Evolutionary conservation across 2,329 filamentous ascomycete species (phyloP), one percentile per base, ranked within the genome.

Genomic region (Metarhizium rileyi): DNA sequence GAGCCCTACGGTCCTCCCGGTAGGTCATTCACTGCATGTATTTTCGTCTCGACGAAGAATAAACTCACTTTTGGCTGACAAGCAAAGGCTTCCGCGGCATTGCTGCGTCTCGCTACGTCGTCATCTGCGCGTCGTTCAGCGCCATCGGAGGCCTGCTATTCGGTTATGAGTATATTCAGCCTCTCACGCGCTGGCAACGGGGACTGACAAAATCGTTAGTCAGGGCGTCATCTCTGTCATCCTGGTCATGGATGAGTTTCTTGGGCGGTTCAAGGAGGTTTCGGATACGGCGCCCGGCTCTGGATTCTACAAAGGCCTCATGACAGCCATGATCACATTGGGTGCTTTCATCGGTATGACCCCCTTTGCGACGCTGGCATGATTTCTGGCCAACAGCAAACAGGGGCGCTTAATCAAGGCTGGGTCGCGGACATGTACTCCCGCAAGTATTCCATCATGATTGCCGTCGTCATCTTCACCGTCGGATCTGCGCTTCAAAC

Each of bases 291-390:
- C 62, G 5, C 58, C 66, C 7, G 71, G 71, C 2, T 65, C 68
- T 3, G 70, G 70, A 4, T 59, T 61, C 43, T 56, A 57, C 42
- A 58, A 57, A 20, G 60, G 73, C 23, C 74, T 74, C 64, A 73
- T 75, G 54, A 71, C 75, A 5, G 74, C 73, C 28, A 72, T 70
- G n/a, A 61, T 76, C 6, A 60, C 73, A 3, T 61, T 76, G 0
- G 64, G 70, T 49, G 73, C 72, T 6, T 74, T 72, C 65, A 59
- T 73, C 43, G 72, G 57, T 57, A 51, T 25, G 53, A 5, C 16
- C 9, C 14, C 45, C 38, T n/a, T 36, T 16, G 28, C 14, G 7
- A 30, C 6, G 14, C 28, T 30, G 28, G 14, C 41, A 43, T 43
- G 12, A 30, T 30, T 36, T 36, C 2, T 10, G 9, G 9, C 28